phyloP scores from a whole-genome alignment of 1,139 yeast species.

The Pichia sp. region DNA sequence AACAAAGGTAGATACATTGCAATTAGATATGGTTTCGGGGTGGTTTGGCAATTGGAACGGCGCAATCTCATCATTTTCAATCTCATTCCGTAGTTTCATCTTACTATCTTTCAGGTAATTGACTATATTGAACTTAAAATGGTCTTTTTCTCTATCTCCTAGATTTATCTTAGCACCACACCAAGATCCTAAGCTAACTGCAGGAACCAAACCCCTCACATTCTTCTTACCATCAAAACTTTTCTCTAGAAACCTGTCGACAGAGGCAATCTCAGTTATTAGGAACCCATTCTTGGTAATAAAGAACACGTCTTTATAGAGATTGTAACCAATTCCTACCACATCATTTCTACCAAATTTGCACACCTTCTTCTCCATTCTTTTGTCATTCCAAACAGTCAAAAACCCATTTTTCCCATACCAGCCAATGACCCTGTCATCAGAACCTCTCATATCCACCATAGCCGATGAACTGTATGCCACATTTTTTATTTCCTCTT shows the following conservation, averaged over 20 bases:
- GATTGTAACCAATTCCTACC: slow-evolving; percentile 83
- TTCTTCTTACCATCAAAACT: slow-evolving; percentile 10
- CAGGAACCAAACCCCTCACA: slow-evolving; percentile 31
- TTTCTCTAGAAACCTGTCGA: slow-evolving; percentile 7
- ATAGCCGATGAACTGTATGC: slow-evolving; percentile 3
- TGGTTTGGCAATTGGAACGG: slow-evolving; percentile 10
- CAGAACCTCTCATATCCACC: slow-evolving; percentile 37
- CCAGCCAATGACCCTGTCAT: slow-evolving; percentile 47
- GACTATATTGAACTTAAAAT: slow-evolving; percentile 64
- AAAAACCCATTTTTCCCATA: slow-evolving; percentile 52
- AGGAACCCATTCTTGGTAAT: slow-evolving; percentile 76
- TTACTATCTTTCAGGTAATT: slow-evolving; percentile 49
- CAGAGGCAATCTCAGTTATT: slow-evolving; percentile 38
- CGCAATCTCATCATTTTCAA: slow-evolving; percentile 10
- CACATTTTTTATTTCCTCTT: slow-evolving; percentile 17
- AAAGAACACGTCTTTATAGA: slow-evolving; percentile 54
- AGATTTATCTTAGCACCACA: slow-evolving; percentile 58
- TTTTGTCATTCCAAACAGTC: slow-evolving; percentile 32
- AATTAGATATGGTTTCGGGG: slow-evolving; percentile 18
- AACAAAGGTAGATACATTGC: slow-evolving; percentile 35
- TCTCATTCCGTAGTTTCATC: slow-evolving; percentile 18
- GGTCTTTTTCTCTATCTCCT: slow-evolving; percentile 41
- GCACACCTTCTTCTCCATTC: slow-evolving; percentile 35
- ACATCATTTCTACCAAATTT: slow-evolving; percentile 52
- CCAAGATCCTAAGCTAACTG: slow-evolving; percentile 43